These are phyloP conservation scores for Plectosphaerella plurivora DNA, from an alignment of 2,329 filamentous ascomycete genomes.

Conservation along the genomic window DNA sequence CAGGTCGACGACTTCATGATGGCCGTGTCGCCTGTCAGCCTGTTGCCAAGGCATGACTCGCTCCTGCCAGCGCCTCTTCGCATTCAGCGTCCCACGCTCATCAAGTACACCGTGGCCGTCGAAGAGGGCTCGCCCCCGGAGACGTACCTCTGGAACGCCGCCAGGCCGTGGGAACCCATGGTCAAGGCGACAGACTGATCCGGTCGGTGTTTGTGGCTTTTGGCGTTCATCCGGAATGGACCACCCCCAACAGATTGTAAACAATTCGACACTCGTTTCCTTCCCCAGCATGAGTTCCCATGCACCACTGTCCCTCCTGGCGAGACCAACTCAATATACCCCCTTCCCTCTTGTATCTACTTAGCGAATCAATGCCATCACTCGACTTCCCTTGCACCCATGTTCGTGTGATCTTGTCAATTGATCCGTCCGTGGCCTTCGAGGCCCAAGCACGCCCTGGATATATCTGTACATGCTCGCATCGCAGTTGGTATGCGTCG, in stretches of 20 bases:
- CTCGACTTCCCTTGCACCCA: background rate
- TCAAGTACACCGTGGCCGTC: constrained; percentile 24
- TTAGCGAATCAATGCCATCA: background rate
- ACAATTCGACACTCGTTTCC: background rate
- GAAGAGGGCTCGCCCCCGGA: constrained; percentile 24
- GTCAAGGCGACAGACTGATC: constrained; percentile 29
- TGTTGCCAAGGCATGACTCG: background rate
- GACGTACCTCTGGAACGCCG: constrained; percentile 36
- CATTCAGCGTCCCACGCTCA: constrained; percentile 22
- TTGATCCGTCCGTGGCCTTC: constrained; percentile 10
- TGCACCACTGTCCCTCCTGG: background rate
- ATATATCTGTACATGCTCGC: constrained; percentile 3
- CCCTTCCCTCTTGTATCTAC: background rate
- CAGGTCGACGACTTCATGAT: constrained; percentile 27
- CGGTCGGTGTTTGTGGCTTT: background rate
- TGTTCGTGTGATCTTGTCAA: constrained; percentile 7
- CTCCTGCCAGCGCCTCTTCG: constrained; percentile 1
- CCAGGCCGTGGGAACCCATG: constrained; percentile 37
- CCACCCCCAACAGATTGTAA: background rate
- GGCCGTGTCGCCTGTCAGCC: constrained; percentile 1
- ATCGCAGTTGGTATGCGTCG: constrained; percentile 3
- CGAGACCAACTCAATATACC: background rate
- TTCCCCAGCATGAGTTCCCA: background rate
- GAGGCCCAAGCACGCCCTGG: constrained; percentile 2
- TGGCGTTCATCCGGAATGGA: background rate